A percentile compares a stretch with the other conserved stretches of the same genome.
phyloP scores from a whole-genome alignment of 768 basidiomycete species.

The Panaeolus papilionaceus region DNA sequence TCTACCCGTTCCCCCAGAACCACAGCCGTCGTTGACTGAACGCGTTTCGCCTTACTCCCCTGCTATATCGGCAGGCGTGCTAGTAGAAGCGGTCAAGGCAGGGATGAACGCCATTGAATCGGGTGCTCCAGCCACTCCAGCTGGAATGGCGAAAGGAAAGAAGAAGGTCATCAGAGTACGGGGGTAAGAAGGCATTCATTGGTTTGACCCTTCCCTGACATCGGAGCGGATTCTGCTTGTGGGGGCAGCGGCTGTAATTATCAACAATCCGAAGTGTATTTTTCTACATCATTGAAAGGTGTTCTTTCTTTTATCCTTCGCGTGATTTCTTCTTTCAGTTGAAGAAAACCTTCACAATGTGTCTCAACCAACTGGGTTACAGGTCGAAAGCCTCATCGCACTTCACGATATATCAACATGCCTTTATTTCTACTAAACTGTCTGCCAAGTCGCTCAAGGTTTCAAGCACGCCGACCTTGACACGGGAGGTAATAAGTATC shows the following conservation, averaged over 20 bases:
- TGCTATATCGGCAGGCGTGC: conserved; percentile 73
- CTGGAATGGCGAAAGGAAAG: conserved; percentile 70
- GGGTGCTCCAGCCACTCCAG: conserved; percentile 38
- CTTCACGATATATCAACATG: neutral
- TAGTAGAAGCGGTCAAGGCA: conserved; percentile 85
- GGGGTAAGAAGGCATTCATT: conserved; percentile 41
- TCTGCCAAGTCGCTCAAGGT: no score
- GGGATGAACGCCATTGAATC: conserved; percentile 76
- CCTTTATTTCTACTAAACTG: no score
- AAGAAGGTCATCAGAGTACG: conserved; percentile 81
- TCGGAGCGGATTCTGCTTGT: conserved; percentile 11
- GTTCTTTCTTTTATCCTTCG: neutral
- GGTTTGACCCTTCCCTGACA: conserved; percentile 7
- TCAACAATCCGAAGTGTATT: conserved; percentile 15
- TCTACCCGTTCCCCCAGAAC: conserved; percentile 78
- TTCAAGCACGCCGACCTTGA: no score
- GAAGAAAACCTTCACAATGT: neutral
- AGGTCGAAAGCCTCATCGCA: neutral
- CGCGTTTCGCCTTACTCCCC: conserved; percentile 86
- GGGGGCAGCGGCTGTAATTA: conserved; percentile 15
- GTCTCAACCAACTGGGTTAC: neutral
- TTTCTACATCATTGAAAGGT: conserved; percentile 2
- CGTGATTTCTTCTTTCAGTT: neutral
- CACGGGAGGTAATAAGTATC: no score
- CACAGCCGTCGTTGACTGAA: conserved; percentile 72